Evolutionary conservation across 371 early-diverging fungal genomes (phyloP), one percentile per base, ranked within the genome.

Genomic region (Mortierella sp.): DNA sequence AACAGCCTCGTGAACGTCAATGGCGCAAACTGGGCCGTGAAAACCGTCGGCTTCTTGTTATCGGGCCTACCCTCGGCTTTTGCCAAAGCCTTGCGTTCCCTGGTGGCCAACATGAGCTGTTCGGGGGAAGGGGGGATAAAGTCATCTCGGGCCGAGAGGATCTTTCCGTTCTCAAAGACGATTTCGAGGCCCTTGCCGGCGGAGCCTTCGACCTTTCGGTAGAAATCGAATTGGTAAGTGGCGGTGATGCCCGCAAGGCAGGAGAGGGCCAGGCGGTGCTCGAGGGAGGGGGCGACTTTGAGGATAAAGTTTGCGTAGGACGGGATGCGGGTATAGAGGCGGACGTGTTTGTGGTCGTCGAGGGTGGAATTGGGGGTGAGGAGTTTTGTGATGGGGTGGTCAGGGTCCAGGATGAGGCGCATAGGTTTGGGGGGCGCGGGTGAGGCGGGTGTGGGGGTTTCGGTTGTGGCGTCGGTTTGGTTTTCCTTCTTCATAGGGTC

Each of bases 271-370:
- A 83, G 69, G 4, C 84, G 77, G 10, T 80, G 78, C 31, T 83
- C 84, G 24, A 83, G 77, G 19, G 64, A 64, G 0, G 84, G 77
- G 0, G 80, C 80, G 54, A 83, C 73, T 24, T 73, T 73, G 31
- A 79, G 79, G 57, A 83, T 50, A 37, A 83, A 83, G 16, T 71
- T 74, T 9, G 83, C 79, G 46, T 83, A 83, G 37, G 83, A 83
- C 4, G 69, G 73, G 50, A 83, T 79, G 19, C 83, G 83, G 53
- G 78, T 79, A n/a, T 77, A 83, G 54, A 83, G 51, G 19, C 57
- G 69, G 51, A 43, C 16, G 37, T 51, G 67, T 16, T 19, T 54
- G 4, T 24, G 14, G 34, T 11, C 14, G 34, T 34, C 51, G 46
- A 53, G 43, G 13, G 44, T 73, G 31, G 61, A 61, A 10, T 75